These are phyloP conservation scores for Penicillium argentinense DNA, from an alignment of 495 filamentous ascomycete species.

Conservation along the genomic window DNA sequence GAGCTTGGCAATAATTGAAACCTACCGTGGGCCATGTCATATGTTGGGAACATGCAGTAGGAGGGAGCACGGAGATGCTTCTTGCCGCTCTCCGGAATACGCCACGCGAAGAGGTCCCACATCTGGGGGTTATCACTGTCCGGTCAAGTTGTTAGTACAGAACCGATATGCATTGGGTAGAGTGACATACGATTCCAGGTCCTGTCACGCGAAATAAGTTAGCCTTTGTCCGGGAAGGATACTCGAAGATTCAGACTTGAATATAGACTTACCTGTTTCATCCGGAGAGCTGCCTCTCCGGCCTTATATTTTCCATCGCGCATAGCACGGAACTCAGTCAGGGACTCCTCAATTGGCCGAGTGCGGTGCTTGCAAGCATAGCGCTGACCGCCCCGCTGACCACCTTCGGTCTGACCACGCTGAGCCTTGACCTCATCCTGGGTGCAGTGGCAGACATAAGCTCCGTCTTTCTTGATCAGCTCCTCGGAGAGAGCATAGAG, in stretches of 20 bases:
- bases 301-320: conserved; percentile 87
- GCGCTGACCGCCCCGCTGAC: conserved; percentile 66
- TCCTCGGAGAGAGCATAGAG: conserved; percentile 89
- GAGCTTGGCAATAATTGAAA: not conserved
- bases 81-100: conserved; percentile 57
- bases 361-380: conserved; percentile 78
- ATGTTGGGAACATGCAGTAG: conserved; percentile 88
- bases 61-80: conserved; percentile 74
- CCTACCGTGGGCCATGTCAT: conserved; percentile 81
- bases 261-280: too few relatives aligned
- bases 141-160: too few relatives aligned
- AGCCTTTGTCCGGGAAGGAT: too few relatives aligned
- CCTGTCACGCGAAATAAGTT: too few relatives aligned
- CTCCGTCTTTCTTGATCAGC: conserved; percentile 68
- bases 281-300: conserved; percentile 81
- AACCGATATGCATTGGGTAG: too few relatives aligned
- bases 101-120: conserved; percentile 74
- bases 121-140: conserved; percentile 75
- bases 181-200: too few relatives aligned
- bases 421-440: conserved; percentile 79
- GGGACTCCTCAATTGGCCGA: conserved; percentile 70
- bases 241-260: too few relatives aligned
- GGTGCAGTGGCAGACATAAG: conserved; percentile 76
- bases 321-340: conserved; percentile 86
- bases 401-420: conserved; percentile 70